Evolutionary conservation across 805 yeast genomes (phyloP), one percentile per base, ranked within the genome.

Genomic region (Candida andamanensis): DNA sequence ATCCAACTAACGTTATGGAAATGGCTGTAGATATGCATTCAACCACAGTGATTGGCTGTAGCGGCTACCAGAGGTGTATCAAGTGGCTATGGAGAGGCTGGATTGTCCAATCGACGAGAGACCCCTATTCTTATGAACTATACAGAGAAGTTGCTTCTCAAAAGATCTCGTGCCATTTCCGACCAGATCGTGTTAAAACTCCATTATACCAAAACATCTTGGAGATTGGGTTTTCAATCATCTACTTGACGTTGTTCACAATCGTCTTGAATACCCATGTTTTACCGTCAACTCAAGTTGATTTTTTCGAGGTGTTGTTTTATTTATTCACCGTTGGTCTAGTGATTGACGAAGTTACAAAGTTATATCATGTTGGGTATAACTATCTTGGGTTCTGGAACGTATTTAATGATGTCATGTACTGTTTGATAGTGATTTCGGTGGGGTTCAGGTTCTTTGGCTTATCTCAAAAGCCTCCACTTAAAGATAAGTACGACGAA

Each of bases 41-140:
- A 8, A 78, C 89, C 6, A 68, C 71, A 15, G 79, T 85, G 12
- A 84, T 87, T 45, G 79, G 86, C 2, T 76, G 94, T 0, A 63
- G 80, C 6, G 95, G 95, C 0, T 86, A 76, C 54, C 95, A 86
- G 56, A 63, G 95, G 33, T 85, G 95, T 59, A 71, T 85, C 47
- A 77, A 80, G 44, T 86, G 95, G 95, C 56, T 86, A 29, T 86
- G 96, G 96, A 65, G 89, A 35, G 96, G 96, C 17, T 85, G 95
- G 95, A 83, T 86, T 40, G 69, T 83, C 30, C 95, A 85, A 56
- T 73, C 81, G 15, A 74, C 78, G 9, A 55, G 53, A 10, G 85
- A 85, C 49, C 85, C 92, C 5, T 69, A 73, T 15, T 76, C 78
- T 11, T 86, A 81, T 46, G 78, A 75, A 16, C 49, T 79, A 35